Conservation (phyloP, 768 basidiomycete genomes). For the Lactifluus subvellereus region DNA sequence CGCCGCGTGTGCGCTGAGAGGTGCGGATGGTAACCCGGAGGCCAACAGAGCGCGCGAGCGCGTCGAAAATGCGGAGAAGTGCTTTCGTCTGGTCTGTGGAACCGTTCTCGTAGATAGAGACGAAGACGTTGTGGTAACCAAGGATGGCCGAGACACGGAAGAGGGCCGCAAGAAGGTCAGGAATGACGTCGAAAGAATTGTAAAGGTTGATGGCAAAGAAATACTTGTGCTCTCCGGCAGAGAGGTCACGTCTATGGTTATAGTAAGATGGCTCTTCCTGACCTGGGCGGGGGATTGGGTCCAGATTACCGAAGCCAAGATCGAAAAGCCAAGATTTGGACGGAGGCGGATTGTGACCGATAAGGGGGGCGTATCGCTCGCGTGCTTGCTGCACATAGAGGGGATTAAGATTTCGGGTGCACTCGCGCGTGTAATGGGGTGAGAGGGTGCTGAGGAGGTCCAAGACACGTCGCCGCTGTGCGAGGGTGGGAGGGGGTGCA, state of each 20-base stretch:
- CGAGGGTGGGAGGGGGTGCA: conserved; percentile 67
- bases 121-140: conserved; percentile 96
- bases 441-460: conserved; percentile 83
- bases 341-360: conserved; percentile 66
- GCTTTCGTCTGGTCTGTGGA: conserved; percentile 99
- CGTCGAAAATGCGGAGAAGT: conserved; percentile 89
- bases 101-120: conserved; percentile 99
- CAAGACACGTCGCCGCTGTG: conserved; percentile 81
- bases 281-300: conserved; percentile 35
- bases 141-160: conserved; percentile 89
- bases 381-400: conserved; percentile 79
- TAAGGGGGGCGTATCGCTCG: conserved; percentile 78
- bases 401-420: conserved; percentile 77
- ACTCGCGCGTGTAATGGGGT: conserved; percentile 90
- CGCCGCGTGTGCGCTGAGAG: conserved; percentile 85
- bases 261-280: conserved; percentile 36
- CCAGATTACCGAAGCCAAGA: conserved; percentile 37
- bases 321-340: conserved; percentile 55
- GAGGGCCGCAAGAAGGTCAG: conserved; percentile 93
- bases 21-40: conserved; percentile 91
- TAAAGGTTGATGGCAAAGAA: conserved; percentile 99
- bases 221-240: conserved; percentile 82
- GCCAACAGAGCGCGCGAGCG: conserved; percentile 83
- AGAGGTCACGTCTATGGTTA: conserved; percentile 30
- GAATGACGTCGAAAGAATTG: conserved; percentile 98